Evolutionary conservation across 768 basidiomycete genomes (phyloP), one percentile per base, ranked within the genome.

Genomic region (Agaricus blazei): DNA sequence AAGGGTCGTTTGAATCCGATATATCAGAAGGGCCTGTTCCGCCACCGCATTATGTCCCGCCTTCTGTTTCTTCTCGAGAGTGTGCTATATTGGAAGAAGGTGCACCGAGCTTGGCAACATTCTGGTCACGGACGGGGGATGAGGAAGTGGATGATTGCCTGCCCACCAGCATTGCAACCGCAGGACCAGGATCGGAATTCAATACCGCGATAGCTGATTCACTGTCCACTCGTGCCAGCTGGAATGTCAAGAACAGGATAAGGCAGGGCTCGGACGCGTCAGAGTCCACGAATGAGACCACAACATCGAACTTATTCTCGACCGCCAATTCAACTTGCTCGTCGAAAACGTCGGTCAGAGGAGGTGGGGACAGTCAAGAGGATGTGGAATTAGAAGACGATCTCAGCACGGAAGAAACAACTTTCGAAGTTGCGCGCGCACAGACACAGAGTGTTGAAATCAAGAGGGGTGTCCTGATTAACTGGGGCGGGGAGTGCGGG

Each of bases 371-470:
- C 38, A 55, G 42, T 58, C 23, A 58, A 51, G 23, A 57, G 40
- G 60, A 60, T 46, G 23, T 29, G 15, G 54, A 44, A 44, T 60
- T 59, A 12, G 63, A 63, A 2, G 67, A 65, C 37, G 53, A 58
- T 48, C 24, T 52, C 51, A 41, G 40, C 26, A 41, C 40, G 8
- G 66, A 64, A 19, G 62, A 64, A 28, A 54, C 59, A 50, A 65
- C 64, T 1, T 79, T 75, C 58, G 78, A 80, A 57, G 67, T 80
- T 44, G 71, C 70, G 59, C 71, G 76, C 11, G 79, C 70, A 2
- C 78, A 75, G 47, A 74, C 77, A 46, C 75, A 72, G 62, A 82
- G 78, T 57, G 67, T 82, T 63, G 76, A 79, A 61, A 68, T 80
- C 57, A 75, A 78, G 65, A 74, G 71, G 62, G 78, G 75, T 3